Evolutionary conservation across 768 basidiomycete species (phyloP).

Genomic region (Amanita pallidorosea): DNA sequence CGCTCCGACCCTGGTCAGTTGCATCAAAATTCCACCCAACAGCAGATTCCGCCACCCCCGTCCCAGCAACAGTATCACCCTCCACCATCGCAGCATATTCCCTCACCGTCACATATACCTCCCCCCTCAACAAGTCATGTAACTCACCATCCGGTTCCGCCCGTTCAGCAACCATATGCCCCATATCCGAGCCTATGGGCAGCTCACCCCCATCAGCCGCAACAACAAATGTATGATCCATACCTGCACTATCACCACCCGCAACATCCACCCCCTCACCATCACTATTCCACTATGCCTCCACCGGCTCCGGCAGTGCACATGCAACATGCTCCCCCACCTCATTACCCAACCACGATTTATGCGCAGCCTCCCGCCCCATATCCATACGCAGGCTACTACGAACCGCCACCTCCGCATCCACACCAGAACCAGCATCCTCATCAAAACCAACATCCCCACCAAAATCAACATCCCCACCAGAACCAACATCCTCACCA

Average conservation of each 20-base stretch:
- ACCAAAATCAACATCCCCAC: conserved; percentile 8
- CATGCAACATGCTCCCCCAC: conserved; percentile 13
- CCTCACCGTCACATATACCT: conserved; percentile 6
- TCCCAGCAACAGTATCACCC: conserved; percentile 11
- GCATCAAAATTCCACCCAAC: conserved; percentile 7
- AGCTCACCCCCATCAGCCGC: conserved; percentile 8
- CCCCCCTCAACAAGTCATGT: conserved; percentile 5
- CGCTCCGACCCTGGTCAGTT: conserved; percentile 5
- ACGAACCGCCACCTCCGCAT: conserved; percentile 16
- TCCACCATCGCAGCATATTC: conserved; percentile 10
- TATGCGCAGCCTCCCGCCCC: conserved; percentile 16
- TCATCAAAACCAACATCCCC: conserved; percentile 9
- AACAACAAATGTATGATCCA: conserved; percentile 11
- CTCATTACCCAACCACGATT: conserved; percentile 15
- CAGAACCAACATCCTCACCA: conserved; percentile 10
- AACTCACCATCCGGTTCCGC: conserved; percentile 3
- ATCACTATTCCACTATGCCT: conserved; percentile 13
- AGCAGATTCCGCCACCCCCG: conserved; percentile 8
- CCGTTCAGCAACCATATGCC: conserved; percentile 4
- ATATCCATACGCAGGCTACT: conserved; percentile 12
- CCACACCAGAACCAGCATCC: conserved; percentile 18
- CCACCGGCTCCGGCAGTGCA: conserved; percentile 12
- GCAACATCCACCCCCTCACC: conserved; percentile 12
- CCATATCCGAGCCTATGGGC: conserved; percentile 9
- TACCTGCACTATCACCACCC: conserved; percentile 11